Base-by-base conservation (phyloP, 305 asterid genomes). In the Fraxinus sp. region DNA sequence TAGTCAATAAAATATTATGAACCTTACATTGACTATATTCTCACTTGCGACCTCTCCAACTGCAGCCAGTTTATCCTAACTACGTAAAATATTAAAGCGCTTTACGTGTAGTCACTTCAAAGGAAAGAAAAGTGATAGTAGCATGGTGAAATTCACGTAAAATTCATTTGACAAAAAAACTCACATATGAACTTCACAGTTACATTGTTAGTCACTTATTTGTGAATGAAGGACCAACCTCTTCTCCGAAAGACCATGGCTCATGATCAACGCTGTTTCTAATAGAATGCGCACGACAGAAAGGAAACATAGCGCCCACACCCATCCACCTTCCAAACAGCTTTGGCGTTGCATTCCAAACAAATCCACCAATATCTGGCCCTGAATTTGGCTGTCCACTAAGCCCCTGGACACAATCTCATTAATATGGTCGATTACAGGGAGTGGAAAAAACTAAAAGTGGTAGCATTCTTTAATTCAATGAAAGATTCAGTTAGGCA, bases 291-390 rank as follows among this genome's bases (percentile, higher is more conserved):
- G 95, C 99, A 82, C 98, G 98, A 79, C 95, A 94, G 82, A 96
- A 96, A 24, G 99, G 99, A 88, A 96, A 94, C 95, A 94, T 79
- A 77, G 99, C 79, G 18, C 97, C 98, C 41, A 96, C 84, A 78
- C 98, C 99, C 97, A 96, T 90, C 99, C 99, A 96, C 90, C 97
- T 92, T 79, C 97, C 98, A 84, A 94, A 96, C 87, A 96, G 93
- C 84, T 88, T 95, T 6, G 98, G 94, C 8, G 97, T 91, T 46
- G 99, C 98, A 86, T 94, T 91, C 46, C 94, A 97, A 82, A 93
- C 95, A 87, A 93, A 96, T 41, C 99, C 99, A 81, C 98, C 98
- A 80, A 96, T 93, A 90, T 96, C 99, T n/a, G 99, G 98, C 81
- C 99, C 99, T 0, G 97, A 91, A 39, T 93, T 86, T 44, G 98